phyloP scores from a whole-genome alignment of 148 eudicot species.

The Rhododendron ferrugineum region DNA sequence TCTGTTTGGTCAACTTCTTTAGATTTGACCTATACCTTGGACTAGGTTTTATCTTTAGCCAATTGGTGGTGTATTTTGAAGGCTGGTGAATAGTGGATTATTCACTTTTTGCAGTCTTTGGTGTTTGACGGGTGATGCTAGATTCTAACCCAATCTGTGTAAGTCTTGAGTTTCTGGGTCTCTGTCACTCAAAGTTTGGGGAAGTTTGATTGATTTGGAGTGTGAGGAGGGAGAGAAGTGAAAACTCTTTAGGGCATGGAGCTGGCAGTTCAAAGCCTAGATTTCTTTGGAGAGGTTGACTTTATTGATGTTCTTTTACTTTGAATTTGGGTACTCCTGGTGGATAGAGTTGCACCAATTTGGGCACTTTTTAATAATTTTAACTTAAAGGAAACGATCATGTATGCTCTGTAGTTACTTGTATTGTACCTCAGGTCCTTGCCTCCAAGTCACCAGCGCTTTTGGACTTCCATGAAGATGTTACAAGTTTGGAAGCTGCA shows the following conservation, averaged over 20 bases:
- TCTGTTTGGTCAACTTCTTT: background rate
- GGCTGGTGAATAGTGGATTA: background rate
- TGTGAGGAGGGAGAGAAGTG: background rate
- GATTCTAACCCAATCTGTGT: background rate
- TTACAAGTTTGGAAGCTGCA: conserved; percentile 77
- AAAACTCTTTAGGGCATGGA: background rate
- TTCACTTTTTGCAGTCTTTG: background rate
- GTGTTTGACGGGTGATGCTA: background rate
- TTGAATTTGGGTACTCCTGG: background rate
- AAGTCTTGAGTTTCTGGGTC: background rate
- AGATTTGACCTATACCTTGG: background rate
- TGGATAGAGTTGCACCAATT: background rate
- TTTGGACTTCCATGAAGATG: conserved; percentile 69
- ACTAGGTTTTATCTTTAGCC: background rate
- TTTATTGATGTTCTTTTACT: background rate
- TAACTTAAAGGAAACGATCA: background rate
- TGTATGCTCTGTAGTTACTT: background rate
- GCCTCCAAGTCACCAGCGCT: conserved; percentile 66
- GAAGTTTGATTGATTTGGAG: background rate
- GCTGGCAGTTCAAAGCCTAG: background rate
- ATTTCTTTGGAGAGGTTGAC: background rate
- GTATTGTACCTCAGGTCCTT: conserved; percentile 39
- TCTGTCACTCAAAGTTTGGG: background rate
- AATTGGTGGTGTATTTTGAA: background rate
- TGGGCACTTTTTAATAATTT: background rate